These are phyloP conservation scores for Trichophyton schoenleinii DNA, from an alignment of 2,329 filamentous ascomycete genomes.

Conservation along the genomic window DNA sequence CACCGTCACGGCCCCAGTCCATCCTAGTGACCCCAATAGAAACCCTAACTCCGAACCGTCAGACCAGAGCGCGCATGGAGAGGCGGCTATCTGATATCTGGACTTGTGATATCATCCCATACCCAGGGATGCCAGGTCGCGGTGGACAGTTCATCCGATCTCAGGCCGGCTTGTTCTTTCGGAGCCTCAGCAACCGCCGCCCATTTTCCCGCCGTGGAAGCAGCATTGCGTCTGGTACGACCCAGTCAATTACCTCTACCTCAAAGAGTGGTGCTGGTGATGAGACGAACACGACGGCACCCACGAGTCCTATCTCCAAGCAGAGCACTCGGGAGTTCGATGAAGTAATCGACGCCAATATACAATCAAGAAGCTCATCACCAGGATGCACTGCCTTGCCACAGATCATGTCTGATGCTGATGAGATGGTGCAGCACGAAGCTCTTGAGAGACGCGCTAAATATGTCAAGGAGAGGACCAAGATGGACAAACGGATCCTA, in stretches of 20 bases:
- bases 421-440: constrained; percentile 5
- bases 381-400: constrained; percentile 4
- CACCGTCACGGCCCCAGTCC: constrained; percentile 44
- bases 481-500: constrained; percentile 7
- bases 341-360: constrained; percentile 4
- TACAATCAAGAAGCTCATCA: not conserved
- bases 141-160: constrained; percentile 61
- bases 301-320: not conserved
- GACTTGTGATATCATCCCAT: constrained; percentile 68
- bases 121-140: constrained; percentile 62
- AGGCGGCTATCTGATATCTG: constrained; percentile 63
- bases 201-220: constrained; percentile 62
- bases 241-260: constrained; percentile 7
- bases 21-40: constrained; percentile 51
- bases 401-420: constrained; percentile 1
- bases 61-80: constrained; percentile 68
- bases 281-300: not conserved
- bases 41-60: constrained; percentile 59
- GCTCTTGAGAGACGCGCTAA: not conserved
- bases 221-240: constrained; percentile 34
- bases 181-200: constrained; percentile 69
- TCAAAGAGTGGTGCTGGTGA: constrained; percentile 6
- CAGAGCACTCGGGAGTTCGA: constrained; percentile 4
- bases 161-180: constrained; percentile 76
- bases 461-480: not conserved